Conservation (phyloP, 2,329 filamentous ascomycete genomes). For the Metarhizium brunneum region DNA sequence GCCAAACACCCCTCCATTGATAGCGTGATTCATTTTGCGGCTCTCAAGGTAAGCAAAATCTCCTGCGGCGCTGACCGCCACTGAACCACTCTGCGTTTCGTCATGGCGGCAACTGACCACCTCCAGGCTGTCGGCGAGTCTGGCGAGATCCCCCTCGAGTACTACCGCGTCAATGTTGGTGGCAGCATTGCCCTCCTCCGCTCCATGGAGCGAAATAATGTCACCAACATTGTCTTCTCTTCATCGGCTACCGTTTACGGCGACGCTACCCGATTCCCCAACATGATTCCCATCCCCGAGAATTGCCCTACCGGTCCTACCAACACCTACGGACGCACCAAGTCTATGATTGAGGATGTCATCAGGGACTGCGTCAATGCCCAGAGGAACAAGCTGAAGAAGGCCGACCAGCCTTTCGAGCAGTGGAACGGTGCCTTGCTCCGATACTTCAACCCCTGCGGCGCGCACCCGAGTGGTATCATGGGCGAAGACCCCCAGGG, state of each 20-base stretch:
- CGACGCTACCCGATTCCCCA: slow-evolving; percentile 87
- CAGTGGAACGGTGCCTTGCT: slow-evolving; percentile 91
- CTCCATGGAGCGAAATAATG: slow-evolving; percentile 81
- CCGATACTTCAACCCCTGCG: slow-evolving; percentile 96
- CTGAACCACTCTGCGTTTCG: background rate
- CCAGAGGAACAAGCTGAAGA: slow-evolving; percentile 73
- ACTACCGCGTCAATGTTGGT: slow-evolving; percentile 94
- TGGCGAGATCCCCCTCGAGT: slow-evolving; percentile 85
- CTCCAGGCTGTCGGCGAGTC: slow-evolving; percentile 88
- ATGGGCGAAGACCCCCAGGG: slow-evolving; percentile 98
- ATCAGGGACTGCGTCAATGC: slow-evolving; percentile 87
- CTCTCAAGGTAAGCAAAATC: slow-evolving; percentile 62
- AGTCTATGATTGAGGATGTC: slow-evolving; percentile 82
- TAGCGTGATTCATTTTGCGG: slow-evolving; percentile 98
- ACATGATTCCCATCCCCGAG: slow-evolving; percentile 99
- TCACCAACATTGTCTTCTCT: slow-evolving; percentile 96
- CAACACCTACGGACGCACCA: slow-evolving; percentile 96
- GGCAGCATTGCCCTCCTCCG: slow-evolving; percentile 82
- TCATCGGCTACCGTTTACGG: slow-evolving; percentile 97
- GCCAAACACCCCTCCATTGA: slow-evolving; percentile 84
- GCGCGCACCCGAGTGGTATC: slow-evolving; percentile 86
- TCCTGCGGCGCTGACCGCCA: background rate
- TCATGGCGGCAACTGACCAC: background rate
- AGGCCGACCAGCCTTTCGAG: slow-evolving; percentile 65
- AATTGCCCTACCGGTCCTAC: slow-evolving; percentile 92